Evolutionary conservation across 2,329 filamentous ascomycete genomes (phyloP).

Genomic region (Fusarium multiceps): DNA sequence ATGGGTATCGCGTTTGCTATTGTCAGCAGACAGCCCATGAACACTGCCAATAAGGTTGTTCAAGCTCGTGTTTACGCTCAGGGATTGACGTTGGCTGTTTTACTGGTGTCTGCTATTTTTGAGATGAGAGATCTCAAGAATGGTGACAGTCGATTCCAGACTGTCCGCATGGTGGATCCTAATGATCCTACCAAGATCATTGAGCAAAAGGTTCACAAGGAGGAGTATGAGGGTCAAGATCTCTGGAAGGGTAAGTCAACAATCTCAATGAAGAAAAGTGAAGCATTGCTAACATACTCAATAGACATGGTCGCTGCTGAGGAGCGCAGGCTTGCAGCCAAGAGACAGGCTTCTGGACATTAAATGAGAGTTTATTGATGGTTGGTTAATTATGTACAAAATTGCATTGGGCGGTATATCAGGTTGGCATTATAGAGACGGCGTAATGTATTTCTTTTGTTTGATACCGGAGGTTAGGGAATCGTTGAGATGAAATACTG

Average conservation of each 20-base stretch:
- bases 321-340: conserved; percentile 69
- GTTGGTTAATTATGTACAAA: conserved; percentile 8
- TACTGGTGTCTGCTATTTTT: conserved; percentile 83
- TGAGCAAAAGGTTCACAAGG: conserved; percentile 88
- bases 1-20: conserved; percentile 80
- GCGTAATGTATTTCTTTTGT: neutral
- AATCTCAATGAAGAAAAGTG: neutral
- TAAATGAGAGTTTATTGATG: neutral
- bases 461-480: neutral
- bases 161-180: conserved; percentile 80
- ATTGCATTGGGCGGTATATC: conserved; percentile 5
- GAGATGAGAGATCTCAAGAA: conserved; percentile 81
- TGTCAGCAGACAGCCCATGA: conserved; percentile 80
- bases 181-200: conserved; percentile 87
- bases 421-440: conserved; percentile 4
- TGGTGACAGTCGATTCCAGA: conserved; percentile 85
- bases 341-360: conserved; percentile 44
- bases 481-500: neutral
- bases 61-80: conserved; percentile 96
- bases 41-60: conserved; percentile 85
- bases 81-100: conserved; percentile 84
- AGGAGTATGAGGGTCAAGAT: conserved; percentile 88
- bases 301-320: conserved; percentile 85
- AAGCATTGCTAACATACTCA: conserved; percentile 14
- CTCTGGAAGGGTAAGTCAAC: conserved; percentile 81